Evolutionary conservation across 768 basidiomycete species (phyloP).

Genomic region (Lactifluus piperatus): DNA sequence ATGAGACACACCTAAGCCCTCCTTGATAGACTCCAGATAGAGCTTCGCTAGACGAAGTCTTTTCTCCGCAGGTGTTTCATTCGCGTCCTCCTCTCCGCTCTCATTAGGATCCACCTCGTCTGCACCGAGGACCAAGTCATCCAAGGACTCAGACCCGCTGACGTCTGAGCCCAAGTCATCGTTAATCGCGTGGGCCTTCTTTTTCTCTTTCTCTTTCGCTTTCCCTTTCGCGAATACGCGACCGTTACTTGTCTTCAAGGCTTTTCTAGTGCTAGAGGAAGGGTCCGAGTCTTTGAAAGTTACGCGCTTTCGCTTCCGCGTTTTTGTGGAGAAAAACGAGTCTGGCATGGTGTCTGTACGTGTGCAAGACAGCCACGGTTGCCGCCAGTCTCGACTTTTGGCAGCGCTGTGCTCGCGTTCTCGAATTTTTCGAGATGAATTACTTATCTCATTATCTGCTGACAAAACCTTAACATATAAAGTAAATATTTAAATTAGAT

Average conservation of each 20-base stretch:
- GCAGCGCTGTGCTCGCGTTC: background rate
- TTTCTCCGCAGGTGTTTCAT: slow-evolving; percentile 92
- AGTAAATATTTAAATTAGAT: too few species aligned
- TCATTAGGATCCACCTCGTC: slow-evolving; percentile 45
- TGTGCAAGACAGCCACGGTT: background rate
- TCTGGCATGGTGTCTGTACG: slow-evolving; percentile 56
- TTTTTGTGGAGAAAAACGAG: slow-evolving; percentile 67
- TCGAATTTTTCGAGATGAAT: background rate
- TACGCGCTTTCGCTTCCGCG: slow-evolving; percentile 53
- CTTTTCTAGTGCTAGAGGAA: slow-evolving; percentile 24
- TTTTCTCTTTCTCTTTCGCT: slow-evolving; percentile 24
- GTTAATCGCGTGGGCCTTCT: slow-evolving; percentile 28
- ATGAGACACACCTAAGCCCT: slow-evolving; percentile 44
- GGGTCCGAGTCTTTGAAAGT: slow-evolving; percentile 29
- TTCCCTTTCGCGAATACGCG: slow-evolving; percentile 16
- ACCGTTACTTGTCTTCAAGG: slow-evolving; percentile 24
- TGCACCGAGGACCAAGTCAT: slow-evolving; percentile 65
- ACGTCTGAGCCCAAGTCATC: slow-evolving; percentile 64
- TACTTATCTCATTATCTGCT: too few species aligned
- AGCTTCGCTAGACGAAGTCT: slow-evolving; percentile 82
- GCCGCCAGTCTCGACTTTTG: background rate
- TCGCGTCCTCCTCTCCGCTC: slow-evolving; percentile 76
- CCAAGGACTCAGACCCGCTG: slow-evolving; percentile 42
- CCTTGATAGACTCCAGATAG: slow-evolving; percentile 80
- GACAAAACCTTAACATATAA: too few species aligned